Conservation (phyloP, 305 asterid genomes). For the Solanum hybrid region DNA sequence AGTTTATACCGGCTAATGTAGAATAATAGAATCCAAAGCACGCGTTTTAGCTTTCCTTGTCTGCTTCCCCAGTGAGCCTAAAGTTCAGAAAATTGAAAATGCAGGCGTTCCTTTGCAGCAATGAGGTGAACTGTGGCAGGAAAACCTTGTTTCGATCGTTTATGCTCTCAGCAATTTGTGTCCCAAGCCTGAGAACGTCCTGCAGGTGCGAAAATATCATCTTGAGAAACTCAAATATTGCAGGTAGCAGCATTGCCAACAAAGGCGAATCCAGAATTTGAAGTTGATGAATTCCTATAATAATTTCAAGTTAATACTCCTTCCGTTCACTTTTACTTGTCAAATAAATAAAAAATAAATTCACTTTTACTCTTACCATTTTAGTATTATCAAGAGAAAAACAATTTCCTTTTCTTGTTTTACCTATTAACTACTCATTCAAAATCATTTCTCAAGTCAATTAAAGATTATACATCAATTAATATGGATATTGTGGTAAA, state of each 20-base stretch:
- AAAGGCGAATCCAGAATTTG: neutral
- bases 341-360: neutral
- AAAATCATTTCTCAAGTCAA: neutral
- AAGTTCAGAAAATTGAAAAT: neutral
- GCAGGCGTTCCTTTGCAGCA: neutral
- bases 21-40: neutral
- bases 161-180: neutral
- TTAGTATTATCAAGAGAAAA: neutral
- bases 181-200: neutral
- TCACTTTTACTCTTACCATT: neutral
- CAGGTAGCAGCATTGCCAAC: neutral
- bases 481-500: neutral
- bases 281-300: neutral
- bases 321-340: neutral
- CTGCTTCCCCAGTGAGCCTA: neutral
- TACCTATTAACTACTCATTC: neutral
- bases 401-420: neutral
- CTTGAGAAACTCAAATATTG: neutral
- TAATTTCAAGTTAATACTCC: neutral
- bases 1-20: neutral
- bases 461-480: neutral
- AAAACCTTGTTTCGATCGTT: neutral
- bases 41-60: neutral
- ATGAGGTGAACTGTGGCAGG: neutral
- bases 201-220: neutral